These are phyloP conservation scores for Wickerhamomyces sp. DNA, from an alignment of 1,139 yeast species.

Conservation along the genomic window DNA sequence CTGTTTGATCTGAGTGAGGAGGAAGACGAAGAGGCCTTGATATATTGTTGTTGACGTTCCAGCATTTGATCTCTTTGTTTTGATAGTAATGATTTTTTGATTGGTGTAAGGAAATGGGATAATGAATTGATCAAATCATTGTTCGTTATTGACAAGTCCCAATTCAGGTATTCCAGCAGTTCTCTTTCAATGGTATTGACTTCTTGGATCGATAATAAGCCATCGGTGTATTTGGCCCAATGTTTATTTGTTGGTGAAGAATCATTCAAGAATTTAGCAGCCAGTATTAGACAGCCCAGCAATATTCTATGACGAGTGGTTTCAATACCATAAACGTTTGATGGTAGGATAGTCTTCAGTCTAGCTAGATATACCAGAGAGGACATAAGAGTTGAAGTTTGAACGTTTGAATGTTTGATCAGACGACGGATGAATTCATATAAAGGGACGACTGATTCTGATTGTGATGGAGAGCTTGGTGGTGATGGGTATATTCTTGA, in stretches of 20 bases:
- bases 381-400: conserved; percentile 93
- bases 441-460: conserved; percentile 32
- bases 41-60: conserved; percentile 18
- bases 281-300: conserved; percentile 77
- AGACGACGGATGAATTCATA: conserved; percentile 64
- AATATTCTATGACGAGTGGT: conserved; percentile 93
- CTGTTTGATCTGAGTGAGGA: conserved; percentile 9
- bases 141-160: conserved; percentile 71
- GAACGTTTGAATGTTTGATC: conserved; percentile 81
- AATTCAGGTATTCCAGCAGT: conserved; percentile 70
- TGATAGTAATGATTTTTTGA: conserved; percentile 40
- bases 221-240: conserved; percentile 91
- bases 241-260: conserved; percentile 92
- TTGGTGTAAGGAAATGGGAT: conserved; percentile 71
- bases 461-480: conserved; percentile 36
- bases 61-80: conserved; percentile 19
- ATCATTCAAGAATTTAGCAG: conserved; percentile 90
- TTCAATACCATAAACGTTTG: conserved; percentile 87
- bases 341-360: conserved; percentile 71
- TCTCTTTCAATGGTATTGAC: conserved; percentile 92
- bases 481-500: conserved; percentile 36
- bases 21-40: conserved; percentile 13
- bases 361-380: conserved; percentile 77
- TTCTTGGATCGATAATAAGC: conserved; percentile 68
- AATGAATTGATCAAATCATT: conserved; percentile 65